A percentile compares a stretch with the other conserved stretches of the same genome.
Conservation (phyloP, 164 flowering plant genomes). For the Warburgia ugandensis region DNA sequence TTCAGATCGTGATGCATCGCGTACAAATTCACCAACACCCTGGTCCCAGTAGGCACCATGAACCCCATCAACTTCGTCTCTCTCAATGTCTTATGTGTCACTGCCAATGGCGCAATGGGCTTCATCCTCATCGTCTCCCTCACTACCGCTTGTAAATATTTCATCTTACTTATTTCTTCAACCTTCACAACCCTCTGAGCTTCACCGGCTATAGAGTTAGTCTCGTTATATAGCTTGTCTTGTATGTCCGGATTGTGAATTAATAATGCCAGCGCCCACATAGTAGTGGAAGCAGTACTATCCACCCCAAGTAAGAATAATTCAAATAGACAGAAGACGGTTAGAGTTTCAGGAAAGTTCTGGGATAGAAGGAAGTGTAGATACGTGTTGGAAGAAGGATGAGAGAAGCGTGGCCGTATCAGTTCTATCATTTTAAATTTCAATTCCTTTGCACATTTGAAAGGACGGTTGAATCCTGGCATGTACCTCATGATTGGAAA, state of each 20-base stretch:
- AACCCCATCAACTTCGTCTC: slow-evolving; percentile 12
- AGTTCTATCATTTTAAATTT: slow-evolving; percentile 7
- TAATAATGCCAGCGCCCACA: slow-evolving; percentile 19
- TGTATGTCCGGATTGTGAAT: slow-evolving; percentile 6
- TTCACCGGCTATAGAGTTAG: background rate
- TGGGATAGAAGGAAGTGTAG: slow-evolving; percentile 16
- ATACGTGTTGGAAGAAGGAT: slow-evolving; percentile 2
- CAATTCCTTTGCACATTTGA: slow-evolving; percentile 4
- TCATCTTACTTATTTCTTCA: slow-evolving; percentile 9
- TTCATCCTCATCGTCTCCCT: slow-evolving; percentile 16
- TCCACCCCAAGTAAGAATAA: slow-evolving; percentile 13
- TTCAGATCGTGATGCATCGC: slow-evolving; percentile 8
- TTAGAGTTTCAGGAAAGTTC: slow-evolving; percentile 6
- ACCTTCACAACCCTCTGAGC: background rate
- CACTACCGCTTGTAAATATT: slow-evolving; percentile 14
- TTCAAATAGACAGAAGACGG: slow-evolving; percentile 11
- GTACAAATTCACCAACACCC: slow-evolving; percentile 15
- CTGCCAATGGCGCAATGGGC: slow-evolving; percentile 9
- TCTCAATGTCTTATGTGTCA: slow-evolving; percentile 6
- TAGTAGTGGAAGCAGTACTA: slow-evolving; percentile 13
- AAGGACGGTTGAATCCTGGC: slow-evolving; percentile 7
- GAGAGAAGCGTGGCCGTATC: slow-evolving; percentile 7
- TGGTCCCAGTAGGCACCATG: slow-evolving; percentile 12
- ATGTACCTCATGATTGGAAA: slow-evolving; percentile 8
- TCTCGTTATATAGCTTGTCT: slow-evolving; percentile 10